phyloP scores from a whole-genome alignment of 2,329 filamentous ascomycete genomes.

The Lasiodiplodia citricola region DNA sequence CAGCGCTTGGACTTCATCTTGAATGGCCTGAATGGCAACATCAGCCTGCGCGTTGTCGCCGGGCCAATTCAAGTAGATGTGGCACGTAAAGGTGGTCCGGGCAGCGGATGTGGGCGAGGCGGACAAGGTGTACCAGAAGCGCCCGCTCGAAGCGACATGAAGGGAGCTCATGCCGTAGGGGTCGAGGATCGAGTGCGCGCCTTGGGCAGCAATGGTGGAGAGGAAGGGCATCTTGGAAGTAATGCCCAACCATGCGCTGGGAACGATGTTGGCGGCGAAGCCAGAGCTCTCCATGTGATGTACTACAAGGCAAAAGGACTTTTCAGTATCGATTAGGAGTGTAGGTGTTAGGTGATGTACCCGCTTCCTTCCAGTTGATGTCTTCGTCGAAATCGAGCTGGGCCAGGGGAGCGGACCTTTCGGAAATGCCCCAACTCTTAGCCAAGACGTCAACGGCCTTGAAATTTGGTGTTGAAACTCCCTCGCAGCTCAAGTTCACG shows the following conservation, averaged over 20 bases:
- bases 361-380: constrained; percentile 48
- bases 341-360: constrained; percentile 27
- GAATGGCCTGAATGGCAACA: constrained; percentile 23
- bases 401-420: constrained; percentile 34
- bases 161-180: constrained; percentile 21
- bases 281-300: constrained; percentile 4
- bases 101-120: constrained; percentile 26
- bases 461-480: constrained; percentile 26
- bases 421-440: constrained; percentile 28
- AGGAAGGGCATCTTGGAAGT: not conserved
- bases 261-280: not conserved
- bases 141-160: constrained; percentile 19
- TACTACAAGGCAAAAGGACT: constrained; percentile 24
- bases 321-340: constrained; percentile 22
- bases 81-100: constrained; percentile 26
- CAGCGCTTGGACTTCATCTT: constrained; percentile 21
- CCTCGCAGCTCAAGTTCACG: constrained; percentile 35
- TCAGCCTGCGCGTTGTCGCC: constrained; percentile 3
- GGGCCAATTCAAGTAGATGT: constrained; percentile 26
- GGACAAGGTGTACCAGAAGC: constrained; percentile 29
- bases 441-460: constrained; percentile 27
- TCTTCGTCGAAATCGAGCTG: constrained; percentile 43
- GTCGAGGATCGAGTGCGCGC: constrained; percentile 8
- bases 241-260: not conserved
- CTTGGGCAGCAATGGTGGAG: not conserved